Evolutionary conservation across 495 filamentous ascomycete species (phyloP).

Genomic region (Penicillium samsonianum): DNA sequence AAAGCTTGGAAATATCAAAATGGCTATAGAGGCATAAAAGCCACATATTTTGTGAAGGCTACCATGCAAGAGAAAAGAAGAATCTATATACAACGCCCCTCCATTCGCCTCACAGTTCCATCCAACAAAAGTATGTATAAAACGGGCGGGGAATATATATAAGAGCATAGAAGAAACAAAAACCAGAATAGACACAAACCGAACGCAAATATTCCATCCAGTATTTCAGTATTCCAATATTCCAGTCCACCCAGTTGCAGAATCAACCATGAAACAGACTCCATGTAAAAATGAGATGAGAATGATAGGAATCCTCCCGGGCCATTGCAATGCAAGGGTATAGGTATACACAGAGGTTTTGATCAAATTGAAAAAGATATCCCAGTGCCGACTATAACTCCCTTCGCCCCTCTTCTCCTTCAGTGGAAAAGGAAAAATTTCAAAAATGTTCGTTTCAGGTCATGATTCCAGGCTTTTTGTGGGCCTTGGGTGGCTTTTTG

Average conservation of each 20-base stretch:
- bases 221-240: neutral
- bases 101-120: slow-evolving; percentile 6
- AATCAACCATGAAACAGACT: slow-evolving; percentile 10
- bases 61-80: slow-evolving; percentile 4
- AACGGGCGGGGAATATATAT: slow-evolving; percentile 4
- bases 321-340: slow-evolving; percentile 10
- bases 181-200: neutral
- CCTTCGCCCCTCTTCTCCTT: neutral
- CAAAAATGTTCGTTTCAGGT: slow-evolving; percentile 12
- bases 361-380: slow-evolving; percentile 9
- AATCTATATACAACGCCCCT: slow-evolving; percentile 15
- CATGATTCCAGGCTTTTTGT: slow-evolving; percentile 4
- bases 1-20: neutral
- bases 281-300: slow-evolving; percentile 12
- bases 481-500: neutral
- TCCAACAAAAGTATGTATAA: slow-evolving; percentile 7
- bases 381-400: slow-evolving; percentile 5
- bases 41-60: neutral
- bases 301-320: slow-evolving; percentile 3
- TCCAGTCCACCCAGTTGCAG: neutral
- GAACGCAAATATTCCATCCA: neutral
- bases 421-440: neutral
- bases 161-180: neutral
- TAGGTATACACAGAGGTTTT: slow-evolving; percentile 13
- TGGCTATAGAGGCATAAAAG: neutral